Percentiles rank a stretch among this genome's conserved stretches.
These are phyloP conservation scores for Sugiyamaella novakii DNA, from an alignment of 1,139 yeast species.

Conservation along the genomic window DNA sequence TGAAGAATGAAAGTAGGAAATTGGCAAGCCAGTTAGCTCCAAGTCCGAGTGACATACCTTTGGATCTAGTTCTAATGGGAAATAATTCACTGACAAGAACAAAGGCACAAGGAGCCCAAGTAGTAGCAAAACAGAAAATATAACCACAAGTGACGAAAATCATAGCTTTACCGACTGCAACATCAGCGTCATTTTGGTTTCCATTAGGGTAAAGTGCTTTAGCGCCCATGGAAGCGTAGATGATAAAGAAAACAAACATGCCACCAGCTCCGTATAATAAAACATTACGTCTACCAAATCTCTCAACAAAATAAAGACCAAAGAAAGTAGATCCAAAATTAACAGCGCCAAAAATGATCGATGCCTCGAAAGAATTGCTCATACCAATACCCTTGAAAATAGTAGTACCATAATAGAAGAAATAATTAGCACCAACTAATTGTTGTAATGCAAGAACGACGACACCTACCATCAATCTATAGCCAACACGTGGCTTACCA, in stretches of 20 bases:
- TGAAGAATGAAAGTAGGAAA: conserved; percentile 58
- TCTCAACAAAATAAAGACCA: conserved; percentile 68
- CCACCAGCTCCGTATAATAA: conserved; percentile 64
- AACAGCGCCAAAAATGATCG: conserved; percentile 76
- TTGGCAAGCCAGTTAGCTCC: conserved; percentile 83
- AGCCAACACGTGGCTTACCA: conserved; percentile 68
- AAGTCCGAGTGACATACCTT: conserved; percentile 67
- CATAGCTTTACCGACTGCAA: conserved; percentile 51
- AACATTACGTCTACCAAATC: conserved; percentile 69
- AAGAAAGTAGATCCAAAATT: conserved; percentile 75
- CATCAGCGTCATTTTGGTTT: conserved; percentile 46
- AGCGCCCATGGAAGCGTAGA: conserved; percentile 72
- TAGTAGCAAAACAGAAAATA: conserved; percentile 80
- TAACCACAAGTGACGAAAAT: conserved; percentile 76
- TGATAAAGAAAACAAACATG: conserved; percentile 65
- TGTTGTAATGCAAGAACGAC: conserved; percentile 72
- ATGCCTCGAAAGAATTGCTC: conserved; percentile 65
- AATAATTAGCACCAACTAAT: conserved; percentile 78
- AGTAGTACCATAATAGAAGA: conserved; percentile 80
- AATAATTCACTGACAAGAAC: conserved; percentile 77
- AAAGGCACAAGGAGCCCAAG: conserved; percentile 89
- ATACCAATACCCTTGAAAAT: conserved; percentile 77
- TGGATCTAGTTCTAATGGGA: conserved; percentile 77
- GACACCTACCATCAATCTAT: conserved; percentile 66
- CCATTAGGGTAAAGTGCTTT: conserved; percentile 53